phyloP scores from a whole-genome alignment of 1,284 basidiomycete genomes.

The Apiotrichum sp. region DNA sequence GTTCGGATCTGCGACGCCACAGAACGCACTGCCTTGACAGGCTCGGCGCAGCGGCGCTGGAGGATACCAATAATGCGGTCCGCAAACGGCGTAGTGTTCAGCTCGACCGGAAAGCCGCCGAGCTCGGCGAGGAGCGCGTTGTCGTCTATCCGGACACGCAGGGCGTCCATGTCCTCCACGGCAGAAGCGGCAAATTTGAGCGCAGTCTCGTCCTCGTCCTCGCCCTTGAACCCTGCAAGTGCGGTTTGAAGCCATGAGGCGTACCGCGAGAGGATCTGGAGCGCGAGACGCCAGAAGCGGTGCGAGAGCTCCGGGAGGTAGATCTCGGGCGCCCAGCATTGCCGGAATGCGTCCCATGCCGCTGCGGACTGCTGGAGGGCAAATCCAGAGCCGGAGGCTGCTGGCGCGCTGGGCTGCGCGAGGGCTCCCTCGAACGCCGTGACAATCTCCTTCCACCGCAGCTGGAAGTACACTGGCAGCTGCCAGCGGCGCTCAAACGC shows the following conservation, averaged over 20 bases:
- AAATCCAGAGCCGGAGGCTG: constrained; percentile 21
- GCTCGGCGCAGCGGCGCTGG: constrained; percentile 65
- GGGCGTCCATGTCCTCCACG: constrained; percentile 30
- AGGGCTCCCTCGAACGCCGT: constrained; percentile 64
- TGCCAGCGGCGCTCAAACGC: constrained; percentile 87
- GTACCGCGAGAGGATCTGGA: constrained; percentile 79
- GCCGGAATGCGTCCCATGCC: constrained; percentile 64
- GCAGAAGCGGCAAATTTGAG: constrained; percentile 29
- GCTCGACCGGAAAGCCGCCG: constrained; percentile 8
- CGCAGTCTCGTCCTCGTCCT: constrained; percentile 53
- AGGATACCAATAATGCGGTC: constrained; percentile 66
- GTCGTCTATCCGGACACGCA: constrained; percentile 15
- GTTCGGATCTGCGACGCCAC: constrained; percentile 76
- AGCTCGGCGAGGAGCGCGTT: constrained; percentile 4
- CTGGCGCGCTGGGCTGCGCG: constrained; percentile 14
- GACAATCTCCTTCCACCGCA: constrained; percentile 94
- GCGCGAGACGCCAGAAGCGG: constrained; percentile 78
- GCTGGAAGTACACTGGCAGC: constrained; percentile 90
- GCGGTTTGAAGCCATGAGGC: constrained; percentile 60
- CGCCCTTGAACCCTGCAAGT: constrained; percentile 46
- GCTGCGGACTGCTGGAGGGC: constrained; percentile 58
- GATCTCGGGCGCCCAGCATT: constrained; percentile 77
- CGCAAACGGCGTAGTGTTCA: constrained; percentile 44
- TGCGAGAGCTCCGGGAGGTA: constrained; percentile 72
- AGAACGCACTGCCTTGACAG: constrained; percentile 63